Percentiles rank a stretch among this genome's conserved stretches.
phyloP scores from a whole-genome alignment of 1,139 yeast species.

The Scheffersomyces insectosa region DNA sequence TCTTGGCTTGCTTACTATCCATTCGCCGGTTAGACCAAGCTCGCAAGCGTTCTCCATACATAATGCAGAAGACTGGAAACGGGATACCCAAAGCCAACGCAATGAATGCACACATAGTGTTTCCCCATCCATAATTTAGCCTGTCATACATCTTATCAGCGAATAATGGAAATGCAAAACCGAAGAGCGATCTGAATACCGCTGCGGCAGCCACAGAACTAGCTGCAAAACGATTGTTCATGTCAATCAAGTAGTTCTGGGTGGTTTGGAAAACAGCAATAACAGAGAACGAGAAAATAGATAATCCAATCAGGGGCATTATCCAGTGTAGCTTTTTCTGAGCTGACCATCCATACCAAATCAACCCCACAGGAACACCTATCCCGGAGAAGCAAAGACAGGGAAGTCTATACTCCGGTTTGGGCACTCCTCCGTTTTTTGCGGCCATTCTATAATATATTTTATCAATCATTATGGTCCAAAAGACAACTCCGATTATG shows the following conservation, averaged over 20 bases:
- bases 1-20: constrained; percentile 39
- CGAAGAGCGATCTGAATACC: constrained; percentile 57
- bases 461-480: constrained; percentile 43
- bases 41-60: constrained; percentile 57
- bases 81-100: constrained; percentile 61
- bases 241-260: constrained; percentile 62
- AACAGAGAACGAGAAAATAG: constrained; percentile 56
- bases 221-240: constrained; percentile 66
- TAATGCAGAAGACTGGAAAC: constrained; percentile 57
- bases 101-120: constrained; percentile 57
- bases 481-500: constrained; percentile 41
- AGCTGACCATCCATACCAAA: constrained; percentile 69
- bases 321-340: constrained; percentile 52
- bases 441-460: constrained; percentile 34
- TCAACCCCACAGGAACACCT: constrained; percentile 50
- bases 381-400: constrained; percentile 46
- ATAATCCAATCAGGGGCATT: constrained; percentile 58
- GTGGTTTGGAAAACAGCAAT: constrained; percentile 60
- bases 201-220: constrained; percentile 63
- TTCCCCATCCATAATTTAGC: constrained; percentile 67
- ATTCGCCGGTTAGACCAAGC: constrained; percentile 53
- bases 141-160: constrained; percentile 43
- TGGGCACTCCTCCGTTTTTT: constrained; percentile 50
- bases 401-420: constrained; percentile 58
- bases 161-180: constrained; percentile 56